phyloP scores from a whole-genome alignment of 805 yeast genomes.

The Yarrowia yakushimensis region DNA sequence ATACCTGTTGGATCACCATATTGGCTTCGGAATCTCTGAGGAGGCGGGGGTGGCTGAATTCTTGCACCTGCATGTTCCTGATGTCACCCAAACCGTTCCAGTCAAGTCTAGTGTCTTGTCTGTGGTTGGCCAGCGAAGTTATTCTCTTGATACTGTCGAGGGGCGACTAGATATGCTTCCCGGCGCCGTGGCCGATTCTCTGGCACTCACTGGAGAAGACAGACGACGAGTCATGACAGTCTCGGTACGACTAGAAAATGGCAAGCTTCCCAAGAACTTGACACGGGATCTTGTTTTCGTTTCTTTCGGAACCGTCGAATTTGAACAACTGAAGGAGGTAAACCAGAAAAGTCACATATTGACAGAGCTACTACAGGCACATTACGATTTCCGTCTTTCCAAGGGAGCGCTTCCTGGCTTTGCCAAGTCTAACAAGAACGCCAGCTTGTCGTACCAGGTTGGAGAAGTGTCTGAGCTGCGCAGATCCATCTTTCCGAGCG shows the following conservation, averaged over 20 bases:
- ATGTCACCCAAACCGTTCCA: neutral
- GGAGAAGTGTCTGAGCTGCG: neutral
- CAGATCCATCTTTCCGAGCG: neutral
- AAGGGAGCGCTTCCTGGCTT: slow-evolving; percentile 16
- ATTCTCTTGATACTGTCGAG: neutral
- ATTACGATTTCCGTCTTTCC: neutral
- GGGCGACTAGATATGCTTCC: slow-evolving; percentile 5
- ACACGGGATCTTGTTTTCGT: neutral
- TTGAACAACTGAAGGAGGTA: neutral
- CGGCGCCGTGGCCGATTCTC: neutral
- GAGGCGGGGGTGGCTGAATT: neutral
- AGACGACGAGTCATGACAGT: neutral
- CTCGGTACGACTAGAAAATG: neutral
- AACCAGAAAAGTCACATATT: neutral
- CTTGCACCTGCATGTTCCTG: slow-evolving; percentile 4
- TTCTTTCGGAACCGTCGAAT: neutral
- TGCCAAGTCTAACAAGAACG: neutral
- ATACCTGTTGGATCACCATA: neutral
- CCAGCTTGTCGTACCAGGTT: neutral
- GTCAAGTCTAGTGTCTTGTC: neutral
- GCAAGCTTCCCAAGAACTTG: neutral
- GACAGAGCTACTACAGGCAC: neutral
- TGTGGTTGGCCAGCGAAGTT: slow-evolving; percentile 18
- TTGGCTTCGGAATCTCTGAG: neutral
- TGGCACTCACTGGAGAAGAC: neutral